Evolutionary conservation across 202 grass and related monocot genomes (phyloP), one percentile per base, ranked within the genome.

Genomic region (Cymbopogon flexuosus): DNA sequence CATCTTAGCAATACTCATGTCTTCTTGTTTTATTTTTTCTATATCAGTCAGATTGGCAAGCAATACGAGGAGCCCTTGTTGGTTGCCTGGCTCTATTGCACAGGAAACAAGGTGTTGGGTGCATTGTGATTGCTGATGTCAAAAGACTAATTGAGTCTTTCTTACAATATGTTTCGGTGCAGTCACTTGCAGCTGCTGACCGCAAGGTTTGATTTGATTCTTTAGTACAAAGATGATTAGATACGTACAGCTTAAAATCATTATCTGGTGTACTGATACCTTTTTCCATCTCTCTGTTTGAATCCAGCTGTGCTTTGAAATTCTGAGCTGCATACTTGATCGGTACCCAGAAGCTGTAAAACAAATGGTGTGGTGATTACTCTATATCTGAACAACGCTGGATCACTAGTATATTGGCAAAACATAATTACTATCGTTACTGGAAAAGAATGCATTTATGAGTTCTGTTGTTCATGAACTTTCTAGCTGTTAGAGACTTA

Each of bases 41-140:
- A 79, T 79, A 83, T 84, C 86, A 98, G 95, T 89, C 90, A 84
- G 95, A 98, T 91, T 98, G 95, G 95, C 84, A 87, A 19, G 88
- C 88, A 71, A 51, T 98, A 51, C 84, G 68, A 42, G 95, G 95
- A 78, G 90, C 79, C 82, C 90, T 98, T 54, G 81, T 93, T 82
- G 95, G 92, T 81, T 98, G 92, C 73, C 62, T 87, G 77, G 90
- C 95, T 73, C 52, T 97, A 34, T 91, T 97, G 90, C 76, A 49
- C 16, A 94, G 95, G 73, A 91, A 92, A 84, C 84, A 73, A 73
- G 84, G 80, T 82, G 54, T 89, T 67, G 90, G 90, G 56, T 84
- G 52, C 22, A 92, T 89, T 39, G 35, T 80, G 47, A 83, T 73
- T 68, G 79, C 51, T 74, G 90, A 97, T 76, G 85, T 88, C 52